These are phyloP conservation scores for Podaxis sp. DNA, from an alignment of 768 basidiomycete genomes.

Conservation along the genomic window DNA sequence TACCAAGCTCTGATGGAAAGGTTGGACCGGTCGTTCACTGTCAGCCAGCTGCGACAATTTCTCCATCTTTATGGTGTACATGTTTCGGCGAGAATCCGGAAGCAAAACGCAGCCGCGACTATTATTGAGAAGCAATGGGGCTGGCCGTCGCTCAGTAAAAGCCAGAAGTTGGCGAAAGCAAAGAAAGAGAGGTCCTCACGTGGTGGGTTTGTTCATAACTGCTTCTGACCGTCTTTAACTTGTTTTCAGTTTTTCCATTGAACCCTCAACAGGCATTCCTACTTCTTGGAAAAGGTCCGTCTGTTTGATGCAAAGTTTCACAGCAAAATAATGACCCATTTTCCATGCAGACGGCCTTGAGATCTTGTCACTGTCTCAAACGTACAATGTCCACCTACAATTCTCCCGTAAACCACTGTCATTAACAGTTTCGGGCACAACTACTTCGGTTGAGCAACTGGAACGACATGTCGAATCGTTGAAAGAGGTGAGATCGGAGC, in stretches of 20 bases:
- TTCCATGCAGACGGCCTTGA: conserved; percentile 57
- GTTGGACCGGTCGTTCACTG: conserved; percentile 63
- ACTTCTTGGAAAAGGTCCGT: conserved; percentile 68
- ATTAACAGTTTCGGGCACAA: conserved; percentile 58
- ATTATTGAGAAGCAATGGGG: conserved; percentile 69
- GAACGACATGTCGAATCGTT: conserved; percentile 45
- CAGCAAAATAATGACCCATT: conserved; percentile 9
- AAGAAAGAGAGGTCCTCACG: conserved; percentile 45
- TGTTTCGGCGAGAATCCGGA: conserved; percentile 29
- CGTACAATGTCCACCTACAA: conserved; percentile 62
- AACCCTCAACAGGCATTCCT: conserved; percentile 63
- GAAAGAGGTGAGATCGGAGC: conserved; percentile 42
- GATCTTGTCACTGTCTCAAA: conserved; percentile 56
- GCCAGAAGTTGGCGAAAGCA: conserved; percentile 50
- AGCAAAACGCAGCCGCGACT: conserved; percentile 41
- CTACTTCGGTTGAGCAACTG: conserved; percentile 49
- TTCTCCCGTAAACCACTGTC: conserved; percentile 55
- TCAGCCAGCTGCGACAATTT: conserved; percentile 58
- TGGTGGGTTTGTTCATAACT: conserved; percentile 36
- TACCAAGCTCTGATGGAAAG: conserved; percentile 54
- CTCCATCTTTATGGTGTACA: conserved; percentile 45
- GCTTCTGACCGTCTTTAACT: conserved; percentile 10
- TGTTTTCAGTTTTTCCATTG: conserved; percentile 50
- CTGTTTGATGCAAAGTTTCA: not conserved
- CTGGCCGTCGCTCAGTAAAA: conserved; percentile 60